Evolutionary conservation across 257 asterid species (phyloP).

Genomic region (Solanum ahanhuiri): DNA sequence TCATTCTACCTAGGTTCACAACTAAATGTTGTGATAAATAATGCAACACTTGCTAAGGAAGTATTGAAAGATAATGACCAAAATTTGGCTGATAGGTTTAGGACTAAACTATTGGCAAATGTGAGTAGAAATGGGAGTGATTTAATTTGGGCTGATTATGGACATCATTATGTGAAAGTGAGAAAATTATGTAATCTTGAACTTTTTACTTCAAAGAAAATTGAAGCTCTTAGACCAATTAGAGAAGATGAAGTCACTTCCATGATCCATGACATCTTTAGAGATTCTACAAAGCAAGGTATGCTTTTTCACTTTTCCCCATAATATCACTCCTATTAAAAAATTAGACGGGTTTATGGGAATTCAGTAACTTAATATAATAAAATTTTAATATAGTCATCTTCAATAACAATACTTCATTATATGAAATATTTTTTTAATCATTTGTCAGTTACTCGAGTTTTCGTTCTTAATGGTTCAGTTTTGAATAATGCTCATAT

Average conservation of each 20-base stretch:
- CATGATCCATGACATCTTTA: background rate
- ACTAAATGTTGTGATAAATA: background rate
- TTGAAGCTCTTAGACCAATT: constrained; percentile 1
- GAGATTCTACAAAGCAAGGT: background rate
- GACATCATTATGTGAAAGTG: background rate
- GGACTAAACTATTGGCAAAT: background rate
- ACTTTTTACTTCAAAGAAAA: background rate
- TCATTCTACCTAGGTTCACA: background rate
- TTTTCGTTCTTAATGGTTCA: too few relatives aligned
- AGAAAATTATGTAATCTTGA: background rate
- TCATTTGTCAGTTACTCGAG: too few relatives aligned
- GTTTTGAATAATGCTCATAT: background rate
- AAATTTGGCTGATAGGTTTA: background rate
- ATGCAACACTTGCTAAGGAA: background rate
- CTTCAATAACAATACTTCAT: too few relatives aligned
- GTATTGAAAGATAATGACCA: background rate
- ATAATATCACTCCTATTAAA: too few relatives aligned
- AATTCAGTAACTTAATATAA: too few relatives aligned
- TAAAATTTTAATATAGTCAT: too few relatives aligned
- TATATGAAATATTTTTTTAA: too few relatives aligned
- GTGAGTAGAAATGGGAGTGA: constrained; percentile 1
- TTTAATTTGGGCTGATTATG: constrained; percentile 1
- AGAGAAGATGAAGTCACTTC: background rate
- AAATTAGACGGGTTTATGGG: too few relatives aligned
- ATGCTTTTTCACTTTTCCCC: background rate